Evolutionary conservation across 2,329 filamentous ascomycete species (phyloP).

Genomic region (Fusarium abutilonis): DNA sequence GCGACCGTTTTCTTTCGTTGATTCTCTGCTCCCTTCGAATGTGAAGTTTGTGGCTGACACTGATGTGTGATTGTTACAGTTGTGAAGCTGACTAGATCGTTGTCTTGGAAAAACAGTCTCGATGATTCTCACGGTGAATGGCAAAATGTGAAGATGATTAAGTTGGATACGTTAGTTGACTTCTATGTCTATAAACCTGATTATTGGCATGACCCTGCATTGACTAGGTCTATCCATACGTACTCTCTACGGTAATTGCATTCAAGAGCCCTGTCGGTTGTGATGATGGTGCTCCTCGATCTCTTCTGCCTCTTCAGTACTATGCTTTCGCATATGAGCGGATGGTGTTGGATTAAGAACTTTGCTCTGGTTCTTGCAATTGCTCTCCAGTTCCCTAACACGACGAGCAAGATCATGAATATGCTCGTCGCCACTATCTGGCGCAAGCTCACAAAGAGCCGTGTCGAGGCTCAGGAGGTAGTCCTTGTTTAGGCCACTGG

Average conservation of each 20-base stretch:
- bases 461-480: constrained; percentile 85
- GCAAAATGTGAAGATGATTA: not conserved
- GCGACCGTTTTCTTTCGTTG: constrained; percentile 15
- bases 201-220: not conserved
- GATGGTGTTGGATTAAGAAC: constrained; percentile 17
- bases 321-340: constrained; percentile 37
- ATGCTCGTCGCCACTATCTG: constrained; percentile 83
- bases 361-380: constrained; percentile 19
- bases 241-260: constrained; percentile 1
- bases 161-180: not conserved
- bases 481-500: constrained; percentile 89
- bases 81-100: not conserved
- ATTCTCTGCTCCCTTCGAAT: not conserved
- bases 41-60: constrained; percentile 1
- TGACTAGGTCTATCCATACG: constrained; percentile 9
- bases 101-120: too few species aligned
- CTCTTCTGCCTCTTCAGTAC: constrained; percentile 47
- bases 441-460: constrained; percentile 76
- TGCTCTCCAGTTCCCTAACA: constrained; percentile 67
- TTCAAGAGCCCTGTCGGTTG: not conserved
- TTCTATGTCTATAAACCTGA: constrained; percentile 7
- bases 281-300: constrained; percentile 39
- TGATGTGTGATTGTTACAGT: not conserved
- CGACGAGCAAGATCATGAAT: constrained; percentile 81
- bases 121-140: not conserved